A percentile compares a stretch with the other conserved stretches of the same genome.
Conservation (phyloP, 2,329 filamentous ascomycete genomes). For the Arachnopeziza araneosa region DNA sequence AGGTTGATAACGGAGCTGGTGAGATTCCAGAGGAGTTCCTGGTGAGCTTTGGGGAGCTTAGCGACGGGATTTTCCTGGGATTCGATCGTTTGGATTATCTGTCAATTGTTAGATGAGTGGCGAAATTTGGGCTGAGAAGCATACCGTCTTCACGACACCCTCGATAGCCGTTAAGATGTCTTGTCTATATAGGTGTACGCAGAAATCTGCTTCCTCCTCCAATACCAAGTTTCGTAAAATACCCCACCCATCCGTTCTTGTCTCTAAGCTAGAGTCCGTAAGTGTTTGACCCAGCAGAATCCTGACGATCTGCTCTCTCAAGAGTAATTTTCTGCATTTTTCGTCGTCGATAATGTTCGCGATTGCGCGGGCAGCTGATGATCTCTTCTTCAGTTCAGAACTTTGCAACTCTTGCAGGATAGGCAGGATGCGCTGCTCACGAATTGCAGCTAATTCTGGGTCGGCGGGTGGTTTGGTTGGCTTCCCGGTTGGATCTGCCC, state of each 20-base stretch:
- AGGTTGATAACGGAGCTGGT: constrained; percentile 48
- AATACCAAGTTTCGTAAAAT: constrained; percentile 56
- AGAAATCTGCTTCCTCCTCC: constrained; percentile 62
- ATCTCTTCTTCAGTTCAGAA: constrained; percentile 52
- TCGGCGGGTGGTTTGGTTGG: constrained; percentile 55
- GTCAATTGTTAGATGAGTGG: constrained; percentile 4
- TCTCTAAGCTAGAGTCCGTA: constrained; percentile 57
- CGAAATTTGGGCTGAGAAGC: constrained; percentile 17
- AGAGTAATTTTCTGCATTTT: constrained; percentile 57
- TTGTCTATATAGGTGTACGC: constrained; percentile 56
- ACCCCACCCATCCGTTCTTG: constrained; percentile 61
- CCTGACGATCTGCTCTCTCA: constrained; percentile 61
- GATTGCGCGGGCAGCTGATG: constrained; percentile 53
- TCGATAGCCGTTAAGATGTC: constrained; percentile 57
- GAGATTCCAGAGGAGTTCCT: constrained; percentile 49
- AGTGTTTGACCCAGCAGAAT: constrained; percentile 59
- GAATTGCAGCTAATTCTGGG: constrained; percentile 56
- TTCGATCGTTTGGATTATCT: constrained; percentile 28
- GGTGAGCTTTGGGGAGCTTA: constrained; percentile 48
- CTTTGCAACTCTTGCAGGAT: constrained; percentile 56
- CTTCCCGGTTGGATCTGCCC: constrained; percentile 52
- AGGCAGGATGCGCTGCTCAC: constrained; percentile 58
- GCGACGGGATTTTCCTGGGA: constrained; percentile 37
- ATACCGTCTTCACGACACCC: constrained; percentile 48
- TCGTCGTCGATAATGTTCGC: constrained; percentile 57